These are phyloP conservation scores for Fagopyrum tataricum DNA, from an alignment of 148 eudicot genomes.

Conservation along the genomic window DNA sequence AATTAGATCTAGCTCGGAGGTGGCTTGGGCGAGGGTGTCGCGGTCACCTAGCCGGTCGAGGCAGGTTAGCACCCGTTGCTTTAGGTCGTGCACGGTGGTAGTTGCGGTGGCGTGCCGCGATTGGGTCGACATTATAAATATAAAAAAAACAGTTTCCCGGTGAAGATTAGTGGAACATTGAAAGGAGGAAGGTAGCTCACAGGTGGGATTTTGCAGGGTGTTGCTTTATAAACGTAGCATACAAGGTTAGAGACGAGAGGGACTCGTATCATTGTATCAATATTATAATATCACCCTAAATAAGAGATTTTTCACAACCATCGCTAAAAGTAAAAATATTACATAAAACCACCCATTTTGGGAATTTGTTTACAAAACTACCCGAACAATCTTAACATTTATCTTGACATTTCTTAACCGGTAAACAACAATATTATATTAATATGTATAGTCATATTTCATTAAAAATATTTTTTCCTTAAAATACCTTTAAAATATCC, in stretches of 20 bases:
- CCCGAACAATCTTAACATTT: too few species aligned
- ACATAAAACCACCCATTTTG: too few species aligned
- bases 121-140: not conserved
- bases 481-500: too few species aligned
- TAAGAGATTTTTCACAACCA: too few species aligned
- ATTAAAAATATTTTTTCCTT: too few species aligned
- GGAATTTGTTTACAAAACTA: too few species aligned
- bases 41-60: slow-evolving; percentile 63
- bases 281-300: too few species aligned
- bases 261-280: not conserved
- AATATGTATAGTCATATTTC: too few species aligned
- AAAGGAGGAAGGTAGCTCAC: not conserved
- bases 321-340: too few species aligned
- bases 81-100: slow-evolving; percentile 18
- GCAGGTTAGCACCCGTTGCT: slow-evolving; percentile 31
- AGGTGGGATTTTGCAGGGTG: not conserved
- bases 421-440: too few species aligned
- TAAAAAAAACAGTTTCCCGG: not conserved
- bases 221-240: not conserved
- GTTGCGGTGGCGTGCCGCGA: not conserved
- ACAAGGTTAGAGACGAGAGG: not conserved
- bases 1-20: slow-evolving; percentile 34
- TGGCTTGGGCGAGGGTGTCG: slow-evolving; percentile 45
- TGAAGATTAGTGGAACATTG: not conserved
- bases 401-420: too few species aligned